These are phyloP conservation scores for Rhizopus stolonifer DNA, from an alignment of 371 early-diverging fungal species.

Conservation along the genomic window DNA sequence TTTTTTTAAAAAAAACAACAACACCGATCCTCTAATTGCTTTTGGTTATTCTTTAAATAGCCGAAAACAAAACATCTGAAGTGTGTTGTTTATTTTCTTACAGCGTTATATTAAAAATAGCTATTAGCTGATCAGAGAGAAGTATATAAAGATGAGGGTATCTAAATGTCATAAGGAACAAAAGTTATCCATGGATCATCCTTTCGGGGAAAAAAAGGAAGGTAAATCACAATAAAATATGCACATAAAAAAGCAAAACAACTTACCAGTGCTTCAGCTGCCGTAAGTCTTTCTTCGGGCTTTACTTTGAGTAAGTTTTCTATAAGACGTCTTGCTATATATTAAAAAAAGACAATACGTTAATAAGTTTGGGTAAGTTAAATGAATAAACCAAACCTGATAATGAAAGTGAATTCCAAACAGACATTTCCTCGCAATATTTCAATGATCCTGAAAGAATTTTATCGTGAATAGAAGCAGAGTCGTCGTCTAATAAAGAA, in stretches of 20 bases:
- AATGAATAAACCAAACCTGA: background rate
- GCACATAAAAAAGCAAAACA: too few species aligned
- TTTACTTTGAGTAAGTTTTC: background rate
- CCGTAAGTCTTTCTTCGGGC: background rate
- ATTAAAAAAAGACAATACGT: background rate
- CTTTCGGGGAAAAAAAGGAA: background rate
- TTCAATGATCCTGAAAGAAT: slow-evolving; percentile 2
- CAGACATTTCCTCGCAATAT: background rate
- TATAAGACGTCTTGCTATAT: background rate
- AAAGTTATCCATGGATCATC: background rate
- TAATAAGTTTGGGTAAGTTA: background rate
- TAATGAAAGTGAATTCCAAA: background rate
- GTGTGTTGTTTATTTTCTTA: too few species aligned
- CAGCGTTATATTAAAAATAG: too few species aligned
- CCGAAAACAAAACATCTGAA: too few species aligned
- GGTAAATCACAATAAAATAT: too few species aligned
- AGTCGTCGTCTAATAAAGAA: background rate
- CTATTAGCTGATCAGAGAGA: too few species aligned
- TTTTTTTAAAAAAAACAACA: too few species aligned
- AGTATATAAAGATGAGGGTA: too few species aligned
- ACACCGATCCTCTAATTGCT: too few species aligned
- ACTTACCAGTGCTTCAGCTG: background rate
- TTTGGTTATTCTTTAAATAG: too few species aligned
- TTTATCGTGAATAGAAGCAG: background rate
- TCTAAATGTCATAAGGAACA: background rate